These are phyloP conservation scores for Metschnikowia borealis DNA, from an alignment of 805 yeast species.

Conservation along the genomic window DNA sequence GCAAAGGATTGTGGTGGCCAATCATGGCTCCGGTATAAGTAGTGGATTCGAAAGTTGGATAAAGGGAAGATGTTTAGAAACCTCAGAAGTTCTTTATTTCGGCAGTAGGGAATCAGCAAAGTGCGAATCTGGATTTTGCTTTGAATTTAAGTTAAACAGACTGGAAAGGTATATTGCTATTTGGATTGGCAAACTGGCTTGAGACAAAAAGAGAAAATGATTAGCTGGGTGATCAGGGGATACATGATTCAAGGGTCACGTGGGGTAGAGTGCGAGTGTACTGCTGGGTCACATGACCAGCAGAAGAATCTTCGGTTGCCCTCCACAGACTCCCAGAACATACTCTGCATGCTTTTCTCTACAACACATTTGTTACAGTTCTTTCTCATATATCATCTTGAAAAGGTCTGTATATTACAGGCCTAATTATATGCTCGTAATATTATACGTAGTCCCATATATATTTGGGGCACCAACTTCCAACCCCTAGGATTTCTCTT, in stretches of 20 bases:
- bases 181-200: not conserved
- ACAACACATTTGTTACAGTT: too few relatives aligned
- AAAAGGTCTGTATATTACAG: not conserved
- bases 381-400: too few relatives aligned
- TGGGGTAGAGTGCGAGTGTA: not conserved
- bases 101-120: not conserved
- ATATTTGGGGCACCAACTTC: not conserved
- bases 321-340: not conserved
- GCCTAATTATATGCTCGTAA: not conserved
- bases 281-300: not conserved
- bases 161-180: not conserved
- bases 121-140: not conserved
- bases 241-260: not conserved
- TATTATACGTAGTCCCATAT: not conserved
- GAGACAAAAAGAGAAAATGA: not conserved
- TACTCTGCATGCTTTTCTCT: not conserved
- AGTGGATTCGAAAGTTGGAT: not conserved
- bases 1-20: conserved; percentile 1
- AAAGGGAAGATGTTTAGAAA: not conserved
- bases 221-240: conserved; percentile 2
- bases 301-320: not conserved
- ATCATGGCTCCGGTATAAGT: not conserved
- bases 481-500: not conserved
- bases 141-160: not conserved
- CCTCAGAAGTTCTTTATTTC: not conserved